These are phyloP conservation scores for Populus ilicifolia DNA, from an alignment of 345 rosid species.

Conservation along the genomic window DNA sequence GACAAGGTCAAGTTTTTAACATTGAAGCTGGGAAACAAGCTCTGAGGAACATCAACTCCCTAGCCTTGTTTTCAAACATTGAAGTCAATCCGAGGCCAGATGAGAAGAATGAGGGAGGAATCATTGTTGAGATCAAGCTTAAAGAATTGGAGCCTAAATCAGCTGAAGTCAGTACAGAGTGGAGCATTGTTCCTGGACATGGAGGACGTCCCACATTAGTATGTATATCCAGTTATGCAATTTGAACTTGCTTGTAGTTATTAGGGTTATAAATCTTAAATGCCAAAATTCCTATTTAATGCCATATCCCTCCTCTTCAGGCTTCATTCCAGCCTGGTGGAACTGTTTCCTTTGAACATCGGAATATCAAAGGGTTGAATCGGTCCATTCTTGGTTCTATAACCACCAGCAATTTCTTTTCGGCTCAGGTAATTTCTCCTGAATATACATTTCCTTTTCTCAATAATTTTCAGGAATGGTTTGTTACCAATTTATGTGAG, in stretches of 20 bases:
- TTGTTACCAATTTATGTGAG: background rate
- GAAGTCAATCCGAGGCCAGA: slow-evolving; percentile 96
- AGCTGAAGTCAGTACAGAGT: slow-evolving; percentile 97
- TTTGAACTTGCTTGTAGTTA: background rate
- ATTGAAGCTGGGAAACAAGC: slow-evolving; percentile 94
- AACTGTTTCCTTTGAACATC: slow-evolving; percentile 91
- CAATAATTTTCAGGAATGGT: background rate
- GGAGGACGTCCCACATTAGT: slow-evolving; percentile 97
- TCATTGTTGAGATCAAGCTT: slow-evolving; percentile 93
- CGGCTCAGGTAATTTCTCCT: slow-evolving; percentile 62
- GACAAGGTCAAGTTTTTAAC: slow-evolving; percentile 81
- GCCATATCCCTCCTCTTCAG: slow-evolving; percentile 34
- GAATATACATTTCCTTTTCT: background rate
- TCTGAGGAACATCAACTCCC: slow-evolving; percentile 74
- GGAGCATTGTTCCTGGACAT: slow-evolving; percentile 99
- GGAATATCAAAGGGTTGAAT: slow-evolving; percentile 85
- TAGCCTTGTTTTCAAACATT: slow-evolving; percentile 83
- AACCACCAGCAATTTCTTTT: slow-evolving; percentile 93
- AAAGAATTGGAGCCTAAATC: slow-evolving; percentile 95
- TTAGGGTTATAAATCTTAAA: background rate
- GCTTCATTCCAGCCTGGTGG: slow-evolving; percentile 98
- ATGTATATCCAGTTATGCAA: slow-evolving; percentile 10
- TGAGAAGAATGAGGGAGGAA: slow-evolving; percentile 96
- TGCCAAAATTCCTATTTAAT: slow-evolving; percentile 1
- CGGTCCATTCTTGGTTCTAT: slow-evolving; percentile 92